Percentiles rank a stretch among this genome's conserved stretches.
These are phyloP conservation scores for Carallia pectinifolia DNA, from an alignment of 345 rosid species.

Conservation along the genomic window DNA sequence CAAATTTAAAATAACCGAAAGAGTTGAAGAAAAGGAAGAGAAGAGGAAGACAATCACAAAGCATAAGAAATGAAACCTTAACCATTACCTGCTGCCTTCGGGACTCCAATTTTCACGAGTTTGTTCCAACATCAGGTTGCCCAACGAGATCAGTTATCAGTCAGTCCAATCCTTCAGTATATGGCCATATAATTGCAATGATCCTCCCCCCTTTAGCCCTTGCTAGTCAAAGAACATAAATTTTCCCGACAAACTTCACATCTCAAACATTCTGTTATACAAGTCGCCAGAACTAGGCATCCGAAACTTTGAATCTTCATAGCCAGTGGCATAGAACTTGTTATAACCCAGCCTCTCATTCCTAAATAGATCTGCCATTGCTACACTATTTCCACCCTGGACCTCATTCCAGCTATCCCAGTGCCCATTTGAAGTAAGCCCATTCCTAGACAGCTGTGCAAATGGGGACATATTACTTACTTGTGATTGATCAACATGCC, in stretches of 20 bases:
- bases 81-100: slow-evolving; percentile 37
- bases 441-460: slow-evolving; percentile 57
- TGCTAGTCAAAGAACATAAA: slow-evolving; percentile 21
- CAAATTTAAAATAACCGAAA: background rate
- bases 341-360: slow-evolving; percentile 55
- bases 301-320: slow-evolving; percentile 64
- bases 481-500: slow-evolving; percentile 60
- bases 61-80: background rate
- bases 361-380: slow-evolving; percentile 65
- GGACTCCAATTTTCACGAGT: slow-evolving; percentile 28
- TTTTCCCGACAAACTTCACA: slow-evolving; percentile 37
- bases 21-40: background rate
- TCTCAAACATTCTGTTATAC: slow-evolving; percentile 71
- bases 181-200: slow-evolving; percentile 7
- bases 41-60: background rate
- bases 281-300: slow-evolving; percentile 67
- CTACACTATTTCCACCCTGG: slow-evolving; percentile 54
- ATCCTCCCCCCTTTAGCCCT: slow-evolving; percentile 12
- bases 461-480: slow-evolving; percentile 44
- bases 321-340: slow-evolving; percentile 52
- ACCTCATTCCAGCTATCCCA: slow-evolving; percentile 82
- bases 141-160: slow-evolving; percentile 25
- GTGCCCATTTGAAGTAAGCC: slow-evolving; percentile 51
- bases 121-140: slow-evolving; percentile 39
- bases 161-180: slow-evolving; percentile 23